Conservation (phyloP, 345 rosid species). For the Eucalyptus regnans region DNA sequence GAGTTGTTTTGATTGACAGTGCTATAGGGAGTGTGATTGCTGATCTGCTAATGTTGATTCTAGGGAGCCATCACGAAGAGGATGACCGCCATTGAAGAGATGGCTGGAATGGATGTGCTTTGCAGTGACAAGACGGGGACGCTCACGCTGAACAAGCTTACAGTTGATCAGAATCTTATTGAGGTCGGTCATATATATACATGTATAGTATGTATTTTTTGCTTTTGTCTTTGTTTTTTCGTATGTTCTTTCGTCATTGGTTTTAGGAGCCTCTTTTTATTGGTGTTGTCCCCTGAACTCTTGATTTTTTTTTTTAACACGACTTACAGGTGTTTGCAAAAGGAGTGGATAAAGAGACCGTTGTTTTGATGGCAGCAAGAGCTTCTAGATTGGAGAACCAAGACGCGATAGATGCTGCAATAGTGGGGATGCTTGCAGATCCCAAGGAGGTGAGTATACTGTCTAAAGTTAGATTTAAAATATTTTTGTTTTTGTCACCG, state of each 20-base stretch:
- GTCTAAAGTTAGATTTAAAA: background rate
- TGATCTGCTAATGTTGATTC: background rate
- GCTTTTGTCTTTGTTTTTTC: background rate
- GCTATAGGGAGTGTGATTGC: background rate
- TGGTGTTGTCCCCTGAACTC: background rate
- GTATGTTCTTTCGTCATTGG: background rate
- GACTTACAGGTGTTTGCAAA: constrained; percentile 66
- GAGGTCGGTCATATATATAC: constrained; percentile 36
- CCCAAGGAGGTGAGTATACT: constrained; percentile 60
- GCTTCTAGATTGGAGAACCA: constrained; percentile 93
- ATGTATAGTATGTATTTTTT: background rate
- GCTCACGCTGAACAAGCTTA: constrained; percentile 81
- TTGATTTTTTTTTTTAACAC: background rate
- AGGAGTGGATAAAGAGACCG: constrained; percentile 81
- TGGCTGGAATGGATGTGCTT: constrained; percentile 99
- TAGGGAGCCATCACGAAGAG: constrained; percentile 99
- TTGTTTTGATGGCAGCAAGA: constrained; percentile 91
- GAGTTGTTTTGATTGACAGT: background rate
- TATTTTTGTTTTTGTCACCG: background rate
- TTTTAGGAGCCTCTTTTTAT: background rate
- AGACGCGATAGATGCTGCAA: constrained; percentile 95
- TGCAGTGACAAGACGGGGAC: constrained; percentile 99
- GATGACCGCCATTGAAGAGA: constrained; percentile 99
- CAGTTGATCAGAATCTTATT: constrained; percentile 88
- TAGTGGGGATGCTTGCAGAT: constrained; percentile 95